These are phyloP conservation scores for Boechera divaricarpa DNA, from an alignment of 345 rosid species.

Conservation along the genomic window DNA sequence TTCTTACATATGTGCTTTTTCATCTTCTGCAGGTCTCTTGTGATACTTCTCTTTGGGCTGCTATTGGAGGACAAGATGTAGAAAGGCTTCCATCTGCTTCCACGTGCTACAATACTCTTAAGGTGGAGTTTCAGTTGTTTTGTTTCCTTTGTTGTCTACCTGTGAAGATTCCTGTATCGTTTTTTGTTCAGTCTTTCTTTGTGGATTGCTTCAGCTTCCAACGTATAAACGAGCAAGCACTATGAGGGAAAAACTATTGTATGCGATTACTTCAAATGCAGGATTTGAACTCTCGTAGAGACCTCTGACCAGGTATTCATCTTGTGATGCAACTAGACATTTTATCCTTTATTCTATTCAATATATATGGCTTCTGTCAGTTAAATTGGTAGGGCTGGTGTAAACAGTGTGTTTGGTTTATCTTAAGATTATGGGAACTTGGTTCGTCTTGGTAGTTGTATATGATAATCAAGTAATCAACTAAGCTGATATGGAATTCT, in stretches of 20 bases:
- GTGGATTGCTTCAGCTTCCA: conserved; percentile 78
- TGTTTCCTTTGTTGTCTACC: conserved; percentile 17
- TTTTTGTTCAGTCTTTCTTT: conserved; percentile 32
- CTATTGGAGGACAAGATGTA: conserved; percentile 93
- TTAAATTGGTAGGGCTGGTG: not conserved
- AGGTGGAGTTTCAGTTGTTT: conserved; percentile 54
- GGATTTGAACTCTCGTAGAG: conserved; percentile 96
- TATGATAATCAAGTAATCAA: conserved; percentile 17
- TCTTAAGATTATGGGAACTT: conserved; percentile 12
- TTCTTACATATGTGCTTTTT: conserved; percentile 1
- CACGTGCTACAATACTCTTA: conserved; percentile 98
- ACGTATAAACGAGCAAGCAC: conserved; percentile 89
- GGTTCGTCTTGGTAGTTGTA: conserved; percentile 21
- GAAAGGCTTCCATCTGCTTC: conserved; percentile 99
- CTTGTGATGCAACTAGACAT: conserved; percentile 43
- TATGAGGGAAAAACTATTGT: conserved; percentile 86
- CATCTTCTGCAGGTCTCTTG: conserved; percentile 68
- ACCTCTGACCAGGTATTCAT: conserved; percentile 35
- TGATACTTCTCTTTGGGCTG: conserved; percentile 91
- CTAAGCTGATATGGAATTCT: conserved; percentile 9
- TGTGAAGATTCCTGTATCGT: conserved; percentile 13
- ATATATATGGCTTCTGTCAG: not conserved
- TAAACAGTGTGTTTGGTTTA: conserved; percentile 12
- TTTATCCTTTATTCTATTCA: conserved; percentile 6
- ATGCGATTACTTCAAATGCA: conserved; percentile 91